A percentile compares a stretch with the other conserved stretches of the same genome.
These are phyloP conservation scores for Chaetomiaceae sp. DNA, from an alignment of 2,329 filamentous ascomycete species.

Conservation along the genomic window DNA sequence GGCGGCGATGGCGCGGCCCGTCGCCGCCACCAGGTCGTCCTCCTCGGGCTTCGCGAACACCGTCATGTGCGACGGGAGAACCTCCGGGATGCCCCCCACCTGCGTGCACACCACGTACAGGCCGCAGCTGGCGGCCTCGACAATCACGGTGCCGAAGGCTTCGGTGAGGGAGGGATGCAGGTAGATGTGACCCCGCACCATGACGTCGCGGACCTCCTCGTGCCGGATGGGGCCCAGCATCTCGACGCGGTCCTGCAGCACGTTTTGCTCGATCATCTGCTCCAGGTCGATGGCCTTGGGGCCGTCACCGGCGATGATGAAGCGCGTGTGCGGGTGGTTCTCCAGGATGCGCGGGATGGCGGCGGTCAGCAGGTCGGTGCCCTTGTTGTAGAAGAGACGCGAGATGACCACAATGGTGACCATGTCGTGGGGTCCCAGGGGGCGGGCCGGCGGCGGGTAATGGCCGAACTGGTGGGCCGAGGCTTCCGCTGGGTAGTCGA, in stretches of 20 bases:
- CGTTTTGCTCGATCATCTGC: conserved; percentile 94
- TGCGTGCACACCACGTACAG: conserved; percentile 95
- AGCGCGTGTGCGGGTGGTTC: conserved; percentile 84
- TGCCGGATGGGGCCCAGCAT: conserved; percentile 89
- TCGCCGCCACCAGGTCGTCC: conserved; percentile 86
- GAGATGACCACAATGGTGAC: conserved; percentile 98
- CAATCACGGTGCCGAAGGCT: conserved; percentile 95
- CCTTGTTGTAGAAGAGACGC: conserved; percentile 97
- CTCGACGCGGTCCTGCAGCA: conserved; percentile 87
- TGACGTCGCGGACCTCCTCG: conserved; percentile 94
- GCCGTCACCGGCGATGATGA: conserved; percentile 92
- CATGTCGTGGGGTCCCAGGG: conserved; percentile 72
- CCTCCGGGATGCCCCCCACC: conserved; percentile 94
- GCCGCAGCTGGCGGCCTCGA: conserved; percentile 92
- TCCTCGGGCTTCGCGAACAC: conserved; percentile 96
- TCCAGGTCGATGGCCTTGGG: conserved; percentile 97
- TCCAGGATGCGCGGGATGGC: conserved; percentile 89
- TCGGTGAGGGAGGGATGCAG: conserved; percentile 92
- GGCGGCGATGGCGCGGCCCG: conserved; percentile 79
- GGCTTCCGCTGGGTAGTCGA: conserved; percentile 38
- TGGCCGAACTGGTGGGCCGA: conserved; percentile 34
- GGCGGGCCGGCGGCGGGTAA: conserved; percentile 53
- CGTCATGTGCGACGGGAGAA: conserved; percentile 93
- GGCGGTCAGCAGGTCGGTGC: conserved; percentile 92
- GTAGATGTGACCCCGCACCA: conserved; percentile 95